Conservation (phyloP, 75 land plant genomes). For the Ceratopteris richardii region DNA sequence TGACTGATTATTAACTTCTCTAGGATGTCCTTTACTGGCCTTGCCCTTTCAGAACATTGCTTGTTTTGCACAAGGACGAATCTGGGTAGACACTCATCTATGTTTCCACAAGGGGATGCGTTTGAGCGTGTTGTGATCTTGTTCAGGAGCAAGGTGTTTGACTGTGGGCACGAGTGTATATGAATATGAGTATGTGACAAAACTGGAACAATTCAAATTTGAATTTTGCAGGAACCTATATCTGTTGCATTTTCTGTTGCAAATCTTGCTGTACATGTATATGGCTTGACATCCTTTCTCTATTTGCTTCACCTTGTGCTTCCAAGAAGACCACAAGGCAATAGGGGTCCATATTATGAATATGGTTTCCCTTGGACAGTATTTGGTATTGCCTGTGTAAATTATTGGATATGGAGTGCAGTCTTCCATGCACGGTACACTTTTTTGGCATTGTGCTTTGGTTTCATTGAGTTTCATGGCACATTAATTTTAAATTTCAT, state of each 20-base stretch:
- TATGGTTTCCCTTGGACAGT: conserved; percentile 73
- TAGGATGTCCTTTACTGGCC: no score
- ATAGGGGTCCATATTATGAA: conserved; percentile 62
- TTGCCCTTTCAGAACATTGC: no score
- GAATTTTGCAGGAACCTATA: conserved; percentile 67
- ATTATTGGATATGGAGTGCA: conserved; percentile 94
- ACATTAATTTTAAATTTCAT: background rate
- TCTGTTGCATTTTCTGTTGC: conserved; percentile 75
- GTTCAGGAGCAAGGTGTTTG: no score
- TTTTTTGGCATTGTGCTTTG: no score
- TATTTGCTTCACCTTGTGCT: conserved; percentile 66
- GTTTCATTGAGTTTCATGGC: background rate
- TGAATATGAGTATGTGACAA: no score
- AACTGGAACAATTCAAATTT: background rate
- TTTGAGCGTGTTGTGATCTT: no score
- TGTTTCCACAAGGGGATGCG: no score
- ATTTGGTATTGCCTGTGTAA: conserved; percentile 77
- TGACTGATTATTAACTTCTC: no score
- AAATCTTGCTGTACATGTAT: conserved; percentile 75
- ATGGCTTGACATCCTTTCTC: conserved; percentile 82
- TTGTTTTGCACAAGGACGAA: no score
- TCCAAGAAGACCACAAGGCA: conserved; percentile 46
- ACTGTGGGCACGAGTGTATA: no score
- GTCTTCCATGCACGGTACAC: conserved; percentile 77
- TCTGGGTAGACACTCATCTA: no score